These are phyloP conservation scores for Irpex sp. DNA, from an alignment of 1,284 basidiomycete genomes.

Conservation along the genomic window DNA sequence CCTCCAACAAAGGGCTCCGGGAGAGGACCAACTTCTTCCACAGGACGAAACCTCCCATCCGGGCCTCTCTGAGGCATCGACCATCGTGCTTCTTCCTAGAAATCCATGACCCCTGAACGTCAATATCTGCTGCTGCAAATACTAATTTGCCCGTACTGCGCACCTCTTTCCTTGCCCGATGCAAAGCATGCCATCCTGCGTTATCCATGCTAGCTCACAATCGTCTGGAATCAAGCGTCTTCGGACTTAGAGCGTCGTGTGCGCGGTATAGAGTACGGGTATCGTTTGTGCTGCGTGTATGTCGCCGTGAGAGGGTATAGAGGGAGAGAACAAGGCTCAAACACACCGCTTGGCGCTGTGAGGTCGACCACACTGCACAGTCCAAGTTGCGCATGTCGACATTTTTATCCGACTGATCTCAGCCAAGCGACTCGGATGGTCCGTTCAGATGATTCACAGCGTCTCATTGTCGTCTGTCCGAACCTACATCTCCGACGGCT, in stretches of 20 bases:
- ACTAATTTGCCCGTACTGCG: slow-evolving; percentile 6
- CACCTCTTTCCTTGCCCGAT: slow-evolving; percentile 25
- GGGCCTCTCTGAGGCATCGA: slow-evolving; percentile 39
- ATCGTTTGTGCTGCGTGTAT: neutral
- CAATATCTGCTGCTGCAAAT: slow-evolving; percentile 4
- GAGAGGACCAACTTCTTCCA: slow-evolving; percentile 50
- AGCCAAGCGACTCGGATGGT: neutral
- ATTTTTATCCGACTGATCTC: neutral
- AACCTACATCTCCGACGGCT: neutral
- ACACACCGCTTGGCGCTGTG: neutral
- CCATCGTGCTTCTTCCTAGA: slow-evolving; percentile 46
- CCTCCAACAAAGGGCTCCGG: slow-evolving; percentile 56
- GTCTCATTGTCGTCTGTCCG: neutral
- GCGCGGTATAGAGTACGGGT: neutral
- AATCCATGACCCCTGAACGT: neutral
- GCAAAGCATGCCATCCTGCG: slow-evolving; percentile 64
- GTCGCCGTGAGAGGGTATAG: neutral
- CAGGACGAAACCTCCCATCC: slow-evolving; percentile 49
- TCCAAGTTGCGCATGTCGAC: neutral
- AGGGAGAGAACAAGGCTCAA: neutral
- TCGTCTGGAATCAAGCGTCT: neutral
- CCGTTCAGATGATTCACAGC: neutral
- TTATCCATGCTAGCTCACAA: slow-evolving; percentile 51
- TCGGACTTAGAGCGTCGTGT: neutral
- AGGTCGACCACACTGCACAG: neutral